Evolutionary conservation across 139 green algal species (phyloP).

Genomic region (Picochlorum sp.): DNA sequence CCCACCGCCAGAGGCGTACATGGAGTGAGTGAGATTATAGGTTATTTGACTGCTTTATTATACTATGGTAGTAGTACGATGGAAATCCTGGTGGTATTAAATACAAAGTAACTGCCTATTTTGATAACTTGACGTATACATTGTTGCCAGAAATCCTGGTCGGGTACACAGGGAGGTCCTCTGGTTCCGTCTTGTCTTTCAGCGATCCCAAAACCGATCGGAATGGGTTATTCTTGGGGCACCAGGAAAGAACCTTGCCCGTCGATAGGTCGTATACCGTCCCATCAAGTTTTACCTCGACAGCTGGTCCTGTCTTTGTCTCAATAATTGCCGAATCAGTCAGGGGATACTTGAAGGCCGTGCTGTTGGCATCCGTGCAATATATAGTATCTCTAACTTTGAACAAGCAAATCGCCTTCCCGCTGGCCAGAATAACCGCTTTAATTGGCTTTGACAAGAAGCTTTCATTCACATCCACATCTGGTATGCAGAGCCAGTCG

Average conservation of each 20-base stretch:
- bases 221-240: constrained; percentile 39
- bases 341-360: constrained; percentile 50
- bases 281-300: constrained; percentile 55
- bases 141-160: background rate
- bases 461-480: background rate
- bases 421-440: constrained; percentile 29
- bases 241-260: constrained; percentile 55
- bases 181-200: constrained; percentile 23
- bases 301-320: constrained; percentile 25
- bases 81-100: background rate
- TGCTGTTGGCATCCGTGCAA: constrained; percentile 49
- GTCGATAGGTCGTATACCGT: constrained; percentile 59
- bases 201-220: constrained; percentile 29
- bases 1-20: constrained; percentile 32
- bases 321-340: constrained; percentile 32
- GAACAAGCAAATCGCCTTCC: constrained; percentile 31
- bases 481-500: constrained; percentile 7
- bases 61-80: background rate
- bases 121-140: constrained; percentile 20
- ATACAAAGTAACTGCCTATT: background rate
- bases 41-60: constrained; percentile 1
- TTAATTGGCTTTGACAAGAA: constrained; percentile 31
- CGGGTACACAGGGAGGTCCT: constrained; percentile 19
- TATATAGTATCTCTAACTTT: constrained; percentile 21
- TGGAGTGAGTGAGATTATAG: constrained; percentile 1